Base-by-base conservation (phyloP, 202 grass and related monocot genomes). In the Zoysia matrella region DNA sequence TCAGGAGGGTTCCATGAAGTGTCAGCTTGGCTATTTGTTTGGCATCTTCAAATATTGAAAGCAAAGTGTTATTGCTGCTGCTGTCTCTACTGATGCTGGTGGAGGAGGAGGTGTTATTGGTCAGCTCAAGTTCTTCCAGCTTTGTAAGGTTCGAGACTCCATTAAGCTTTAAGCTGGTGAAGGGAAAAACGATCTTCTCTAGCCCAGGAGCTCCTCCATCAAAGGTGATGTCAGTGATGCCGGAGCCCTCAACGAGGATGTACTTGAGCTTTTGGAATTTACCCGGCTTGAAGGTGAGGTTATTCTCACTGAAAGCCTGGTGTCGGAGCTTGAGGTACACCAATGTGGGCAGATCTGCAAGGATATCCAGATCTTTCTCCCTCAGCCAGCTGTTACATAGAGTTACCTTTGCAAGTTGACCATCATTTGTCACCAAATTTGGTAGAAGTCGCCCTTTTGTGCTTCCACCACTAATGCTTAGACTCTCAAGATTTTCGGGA, bases 331-430 rank as follows among this genome's bases (percentile, higher is more conserved):
- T 84, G 4, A 77, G 0, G 15, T 46, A 41, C 0, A 0, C 15
- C 52, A 84, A 46, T 4, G 18, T 61, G 54, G 73, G 72, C 2
- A 70, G 73, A 5, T 1, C 2, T 0, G 65, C 45, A 1, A 60
- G 65, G 15, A 15, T 4, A 0, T 2, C 0, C 2, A 69, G 7
- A 47, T 48, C 40, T 0, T 41, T 0, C 1, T 67, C 4, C 7
- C 13, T 48, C 6, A 84, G 7, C 8, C 1, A 6, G 4, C 46
- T 70, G 22, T 15, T 0, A 7, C 54, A 14, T 1, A 84, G 54
- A 52, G 65, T 77, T 62, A 77, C 47, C 65, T 70, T 70, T 8
- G 15, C 18, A 64, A 82, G 67, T 73, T 44, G 13, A 14, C 8
- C 69, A 15, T 15, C 13, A 43, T 46, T 47, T 1, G 9, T 22